phyloP scores from a whole-genome alignment of 108 stramenopile species.

The Discostella stelligeroides region DNA sequence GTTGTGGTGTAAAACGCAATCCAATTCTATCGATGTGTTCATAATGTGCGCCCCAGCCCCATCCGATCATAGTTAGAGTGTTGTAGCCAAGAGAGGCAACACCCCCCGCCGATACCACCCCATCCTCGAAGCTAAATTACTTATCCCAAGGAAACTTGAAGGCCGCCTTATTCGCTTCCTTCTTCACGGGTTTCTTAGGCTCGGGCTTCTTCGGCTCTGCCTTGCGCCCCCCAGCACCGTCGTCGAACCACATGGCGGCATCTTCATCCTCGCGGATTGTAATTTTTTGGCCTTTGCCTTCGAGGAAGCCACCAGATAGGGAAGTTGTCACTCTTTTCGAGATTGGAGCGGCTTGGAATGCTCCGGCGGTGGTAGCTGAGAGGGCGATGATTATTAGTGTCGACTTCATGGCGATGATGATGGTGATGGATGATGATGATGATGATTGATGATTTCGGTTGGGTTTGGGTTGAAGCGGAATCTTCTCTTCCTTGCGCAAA shows the following conservation, averaged over 20 bases:
- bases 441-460: no score
- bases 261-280: conserved; percentile 63
- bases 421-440: no score
- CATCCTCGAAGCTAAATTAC: conserved; percentile 3
- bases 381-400: conserved; percentile 29
- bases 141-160: conserved; percentile 56
- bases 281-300: conserved; percentile 50
- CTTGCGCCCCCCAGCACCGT: conserved; percentile 20
- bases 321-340: conserved; percentile 11
- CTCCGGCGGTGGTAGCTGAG: conserved; percentile 23
- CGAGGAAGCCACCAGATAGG: conserved; percentile 39
- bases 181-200: conserved; percentile 41
- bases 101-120: no score
- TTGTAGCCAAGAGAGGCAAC: no score
- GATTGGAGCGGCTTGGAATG: conserved; percentile 35
- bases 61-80: no score
- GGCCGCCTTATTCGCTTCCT: conserved; percentile 33
- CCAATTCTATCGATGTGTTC: not conserved
- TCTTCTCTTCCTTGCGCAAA: no score
- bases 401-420: conserved; percentile 32
- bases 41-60: no score
- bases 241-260: conserved; percentile 60
- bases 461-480: no score
- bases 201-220: conserved; percentile 42
- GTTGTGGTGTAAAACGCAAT: not conserved